Percentiles rank a stretch among this genome's conserved stretches.
Conservation (phyloP, 768 basidiomycete genomes). For the Lactarius sanguifluus region DNA sequence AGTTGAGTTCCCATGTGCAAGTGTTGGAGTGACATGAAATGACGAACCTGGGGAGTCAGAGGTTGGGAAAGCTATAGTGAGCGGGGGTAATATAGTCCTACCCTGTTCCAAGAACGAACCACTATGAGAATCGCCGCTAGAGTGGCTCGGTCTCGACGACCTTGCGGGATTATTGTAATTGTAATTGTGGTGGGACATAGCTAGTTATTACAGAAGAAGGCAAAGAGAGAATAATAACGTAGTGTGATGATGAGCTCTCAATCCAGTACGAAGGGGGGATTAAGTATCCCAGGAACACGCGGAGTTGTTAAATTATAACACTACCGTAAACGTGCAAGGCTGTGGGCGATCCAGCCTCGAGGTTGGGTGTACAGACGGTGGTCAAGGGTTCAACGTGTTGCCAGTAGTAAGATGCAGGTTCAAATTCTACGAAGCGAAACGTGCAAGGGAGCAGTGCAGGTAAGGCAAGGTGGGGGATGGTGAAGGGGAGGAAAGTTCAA, state of each 20-base stretch:
- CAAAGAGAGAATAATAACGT: constrained; percentile 27
- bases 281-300: constrained; percentile 23
- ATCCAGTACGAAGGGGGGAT: constrained; percentile 1
- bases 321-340: background rate
- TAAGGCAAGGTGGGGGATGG: constrained; percentile 10
- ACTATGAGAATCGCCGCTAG: constrained; percentile 26
- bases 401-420: constrained; percentile 6
- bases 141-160: constrained; percentile 19
- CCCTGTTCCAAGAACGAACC: constrained; percentile 29
- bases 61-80: constrained; percentile 28
- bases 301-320: background rate
- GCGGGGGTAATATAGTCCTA: constrained; percentile 30
- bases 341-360: constrained; percentile 18
- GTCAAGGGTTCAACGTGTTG: constrained; percentile 27
- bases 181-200: constrained; percentile 29
- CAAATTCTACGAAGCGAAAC: constrained; percentile 20
- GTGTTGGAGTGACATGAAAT: constrained; percentile 22
- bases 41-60: constrained; percentile 29
- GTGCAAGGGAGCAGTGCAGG: constrained; percentile 21
- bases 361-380: constrained; percentile 1
- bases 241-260: constrained; percentile 19
- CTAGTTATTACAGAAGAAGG: constrained; percentile 30
- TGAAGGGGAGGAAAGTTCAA: constrained; percentile 9
- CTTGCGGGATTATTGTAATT: constrained; percentile 26
- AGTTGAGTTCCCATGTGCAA: constrained; percentile 24